Evolutionary conservation across 2,329 filamentous ascomycete species (phyloP), one percentile per base, ranked within the genome.

Genomic region (Sporothrix pallida): DNA sequence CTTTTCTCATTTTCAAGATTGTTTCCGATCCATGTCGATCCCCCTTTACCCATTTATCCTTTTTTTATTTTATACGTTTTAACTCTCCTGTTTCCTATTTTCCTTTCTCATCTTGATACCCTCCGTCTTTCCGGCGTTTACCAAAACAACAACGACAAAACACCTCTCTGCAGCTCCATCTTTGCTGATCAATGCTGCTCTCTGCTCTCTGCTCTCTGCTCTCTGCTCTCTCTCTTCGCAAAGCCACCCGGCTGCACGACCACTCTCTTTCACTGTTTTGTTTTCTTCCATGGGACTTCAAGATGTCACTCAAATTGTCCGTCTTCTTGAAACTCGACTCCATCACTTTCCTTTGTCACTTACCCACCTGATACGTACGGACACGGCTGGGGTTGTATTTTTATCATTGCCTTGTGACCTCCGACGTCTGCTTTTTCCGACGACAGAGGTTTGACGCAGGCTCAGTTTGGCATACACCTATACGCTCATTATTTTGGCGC

Each of bases 21-120:
- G 37, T 44, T 56, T 56, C 67, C 50, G 13, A 42, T 56, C n/a
- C 50, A 15, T 26, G 50, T 31, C 31, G 54, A 46, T 44, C 20
- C 17, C 54, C 12, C n/a, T 37, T 20, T 44, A 23, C 31, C 48
- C 58, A 31, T 42, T 67, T 52, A 46, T 48, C 69, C 54, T n/a
- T 48, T 54, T 71, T 37, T 37, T 37, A 37, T 37, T 37, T 26
- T 26, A 26, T 26, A 26, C 23, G 23, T 26, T 26, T 37, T 37
- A 37, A 37, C 31, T 37, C 31, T 5, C 7, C 31, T 5, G 7
- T 37, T 37, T 37, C 31, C 31, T 26, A 46, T 46, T n/a, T 42
- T n/a, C 50, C n/a, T 68, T 52, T 37, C 48, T 26, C 26, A 20
- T 46, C 6, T 71, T 71, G 69, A 71, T 71, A 71, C 69, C 52